Percentiles rank a stretch among this genome's conserved stretches.
These are phyloP conservation scores for Pythium guiyangense DNA, from an alignment of 352 stramenopile genomes.

Conservation along the genomic window DNA sequence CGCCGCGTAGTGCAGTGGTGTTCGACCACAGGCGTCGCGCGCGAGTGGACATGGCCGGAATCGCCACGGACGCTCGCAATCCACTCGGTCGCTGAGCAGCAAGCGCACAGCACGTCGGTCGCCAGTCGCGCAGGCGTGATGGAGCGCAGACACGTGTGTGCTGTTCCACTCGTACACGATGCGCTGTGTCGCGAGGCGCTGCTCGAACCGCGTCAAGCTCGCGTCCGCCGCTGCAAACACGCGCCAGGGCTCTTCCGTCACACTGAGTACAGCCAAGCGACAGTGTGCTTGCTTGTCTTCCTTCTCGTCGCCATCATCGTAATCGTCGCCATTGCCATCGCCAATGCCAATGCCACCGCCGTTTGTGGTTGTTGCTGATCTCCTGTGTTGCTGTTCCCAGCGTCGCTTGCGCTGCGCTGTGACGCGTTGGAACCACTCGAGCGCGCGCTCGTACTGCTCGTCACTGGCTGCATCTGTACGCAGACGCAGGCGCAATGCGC, in stretches of 20 bases:
- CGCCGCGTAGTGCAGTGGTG: constrained; percentile 49
- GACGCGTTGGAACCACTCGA: constrained; percentile 1
- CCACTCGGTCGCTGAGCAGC: constrained; percentile 10
- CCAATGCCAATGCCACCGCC: too few relatives aligned
- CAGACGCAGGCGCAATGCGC: background rate
- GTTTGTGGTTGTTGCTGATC: too few relatives aligned
- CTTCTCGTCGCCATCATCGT: constrained; percentile 4
- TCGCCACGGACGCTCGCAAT: background rate
- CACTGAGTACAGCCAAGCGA: constrained; percentile 27
- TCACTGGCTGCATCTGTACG: background rate
- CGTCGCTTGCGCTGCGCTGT: background rate
- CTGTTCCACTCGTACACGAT: constrained; percentile 29
- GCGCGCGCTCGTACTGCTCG: background rate
- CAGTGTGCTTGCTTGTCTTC: background rate
- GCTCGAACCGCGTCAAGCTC: constrained; percentile 6
- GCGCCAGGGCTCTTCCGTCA: constrained; percentile 28
- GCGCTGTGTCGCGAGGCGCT: constrained; percentile 16
- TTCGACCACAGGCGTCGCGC: constrained; percentile 32
- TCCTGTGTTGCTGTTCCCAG: constrained; percentile 6
- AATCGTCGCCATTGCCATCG: constrained; percentile 4
- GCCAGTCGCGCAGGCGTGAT: constrained; percentile 24
- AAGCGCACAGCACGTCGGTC: constrained; percentile 14
- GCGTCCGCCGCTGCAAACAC: constrained; percentile 18
- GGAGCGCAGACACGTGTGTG: constrained; percentile 27
- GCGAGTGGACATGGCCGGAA: constrained; percentile 20